Evolutionary conservation across 257 asterid species (phyloP).

Genomic region (Solanum clarkiae): DNA sequence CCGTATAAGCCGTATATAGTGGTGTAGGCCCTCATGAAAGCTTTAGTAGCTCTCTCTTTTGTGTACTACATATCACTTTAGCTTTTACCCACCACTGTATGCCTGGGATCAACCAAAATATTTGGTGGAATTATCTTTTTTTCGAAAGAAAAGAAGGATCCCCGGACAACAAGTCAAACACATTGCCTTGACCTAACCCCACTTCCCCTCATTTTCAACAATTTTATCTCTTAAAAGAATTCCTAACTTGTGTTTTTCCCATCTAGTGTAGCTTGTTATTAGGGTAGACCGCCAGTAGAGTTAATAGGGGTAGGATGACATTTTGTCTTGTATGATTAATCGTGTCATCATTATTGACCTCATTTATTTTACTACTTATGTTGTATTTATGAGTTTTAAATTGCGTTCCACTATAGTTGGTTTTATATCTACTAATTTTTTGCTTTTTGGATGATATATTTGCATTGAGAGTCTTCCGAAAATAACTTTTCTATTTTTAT

Average conservation of each 20-base stretch:
- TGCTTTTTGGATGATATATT: no score
- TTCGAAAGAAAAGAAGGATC: not conserved
- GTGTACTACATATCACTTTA: not conserved
- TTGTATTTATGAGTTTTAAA: no score
- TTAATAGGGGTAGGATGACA: no score
- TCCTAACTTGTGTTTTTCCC: not conserved
- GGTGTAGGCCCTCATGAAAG: not conserved
- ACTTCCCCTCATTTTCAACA: not conserved
- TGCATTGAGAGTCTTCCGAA: no score
- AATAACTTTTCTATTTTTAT: no score
- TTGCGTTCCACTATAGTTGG: no score
- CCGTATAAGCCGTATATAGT: not conserved
- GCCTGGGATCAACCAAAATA: slow-evolving; percentile 3
- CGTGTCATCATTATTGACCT: no score
- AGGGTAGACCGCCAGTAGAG: no score
- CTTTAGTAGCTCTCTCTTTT: not conserved
- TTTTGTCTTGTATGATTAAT: no score
- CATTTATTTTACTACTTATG: no score
- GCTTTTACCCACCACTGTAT: not conserved
- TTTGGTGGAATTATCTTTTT: not conserved
- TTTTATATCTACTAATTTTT: no score
- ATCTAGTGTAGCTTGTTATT: not conserved
- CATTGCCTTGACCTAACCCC: not conserved
- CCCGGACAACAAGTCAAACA: slow-evolving; percentile 3
- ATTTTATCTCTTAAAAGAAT: not conserved